Evolutionary conservation across 75 land plant species (phyloP), one percentile per base, ranked within the genome.

Genomic region (Chamaecyparis obtusa): DNA sequence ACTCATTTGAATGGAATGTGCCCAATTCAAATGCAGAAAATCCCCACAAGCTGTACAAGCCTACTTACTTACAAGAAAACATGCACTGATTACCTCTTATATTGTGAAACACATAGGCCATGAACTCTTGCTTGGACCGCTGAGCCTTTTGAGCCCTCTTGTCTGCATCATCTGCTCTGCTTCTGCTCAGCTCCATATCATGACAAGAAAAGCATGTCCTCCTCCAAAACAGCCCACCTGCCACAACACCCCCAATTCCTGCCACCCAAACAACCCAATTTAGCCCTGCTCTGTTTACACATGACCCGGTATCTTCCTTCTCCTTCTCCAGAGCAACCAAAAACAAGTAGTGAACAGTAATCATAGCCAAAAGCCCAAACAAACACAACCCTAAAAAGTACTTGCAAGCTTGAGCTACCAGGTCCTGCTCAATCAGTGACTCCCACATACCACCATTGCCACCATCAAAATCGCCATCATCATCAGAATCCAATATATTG

Each of bases 81-180:
- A 51, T 64, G 46, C 54, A 30, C 27, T 32, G 10, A 51, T 51
- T 48, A 87, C 92, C 91, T 89, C 92, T 64, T 15, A 91, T 91
- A 17, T 91, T 91, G 24, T 91, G 90, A 44, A 91, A 91, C 9
- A 91, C 92, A n/a, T 91, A 91, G 5, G 92, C 86, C 92, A 91
- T 89, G 74, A 91, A 89, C 48, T 91, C 91, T 43, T 89, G 92
- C 48, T 91, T 91, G 15, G 90, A 79, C 19, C 84, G 35, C 21
- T 89, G 86, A 27, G 88, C 90, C 19, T 51, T 85, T 4, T 81
- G 86, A 30, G 90, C 90, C 67, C 60, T 87, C 86, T 87, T 67
- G 16, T 85, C 87, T 15, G 87, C 92, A 85, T 89, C 88, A 49
- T 91, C 84, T 13, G 57, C 76, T 35, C 83, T 72, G 19, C 33